Base-by-base conservation (phyloP, 176 grass and related monocot genomes). In the Canna indica region DNA sequence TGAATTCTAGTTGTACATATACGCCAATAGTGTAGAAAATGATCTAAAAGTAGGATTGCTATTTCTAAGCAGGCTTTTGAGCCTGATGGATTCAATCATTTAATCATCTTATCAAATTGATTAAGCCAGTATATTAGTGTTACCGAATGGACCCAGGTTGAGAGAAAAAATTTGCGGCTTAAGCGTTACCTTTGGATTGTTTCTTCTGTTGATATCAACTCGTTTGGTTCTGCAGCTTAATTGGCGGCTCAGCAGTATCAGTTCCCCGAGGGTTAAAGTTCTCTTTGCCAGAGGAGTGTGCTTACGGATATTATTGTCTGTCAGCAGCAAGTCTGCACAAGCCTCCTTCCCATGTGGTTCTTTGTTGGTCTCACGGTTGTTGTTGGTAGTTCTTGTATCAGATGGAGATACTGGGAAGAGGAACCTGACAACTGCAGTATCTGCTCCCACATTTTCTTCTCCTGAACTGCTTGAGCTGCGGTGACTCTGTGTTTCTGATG, bases 181-280 rank as follows among this genome's bases (percentile, higher is more conserved):
- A 32, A 53, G 16, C 15, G 53, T 79, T 86, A 91, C 92, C 85
- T 75, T 58, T 22, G 88, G 84, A 68, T 62, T 70, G 70, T 44
- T 74, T 59, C 84, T 86, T 70, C 73, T 80, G 36, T 63, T 62
- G 57, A 71, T 74, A 50, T 58, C 63, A 24, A 77, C 47, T 25
- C 80, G 63, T 33, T 79, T 83, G 61, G 74, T 83, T 18, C 64
- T 73, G 47, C 71, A 70, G 59, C 77, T 77, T 66, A 90, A 57
- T 81, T 83, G 79, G 72, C 88, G 86, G 77, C 93, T 90, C 45
- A 92, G 70, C 77, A 87, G 32, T 77, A 92, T 87, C 58, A 97
- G 86, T 88, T 97, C 93, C 42, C 81, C 88, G 22, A 97, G 80
- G 29, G 93, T 97, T 45, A 85, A 68, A 28, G 80, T 75, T 73